These are phyloP conservation scores for Taphrina pruni DNA, from an alignment of 1,139 yeast genomes.

Conservation along the genomic window DNA sequence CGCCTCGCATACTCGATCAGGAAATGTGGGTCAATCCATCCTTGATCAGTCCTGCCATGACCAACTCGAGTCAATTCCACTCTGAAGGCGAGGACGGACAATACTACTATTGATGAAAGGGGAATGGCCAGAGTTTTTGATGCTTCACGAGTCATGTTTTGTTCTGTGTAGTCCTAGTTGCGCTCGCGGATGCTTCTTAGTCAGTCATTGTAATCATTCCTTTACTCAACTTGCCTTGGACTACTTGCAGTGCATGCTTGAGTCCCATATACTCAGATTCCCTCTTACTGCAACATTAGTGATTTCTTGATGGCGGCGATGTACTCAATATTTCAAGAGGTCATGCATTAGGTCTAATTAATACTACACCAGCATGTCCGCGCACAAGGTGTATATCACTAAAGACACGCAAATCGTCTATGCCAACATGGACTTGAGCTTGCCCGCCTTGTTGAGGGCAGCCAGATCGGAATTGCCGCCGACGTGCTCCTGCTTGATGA, in stretches of 20 bases:
- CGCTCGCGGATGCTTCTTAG: constrained; percentile 13
- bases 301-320: no score
- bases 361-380: no score
- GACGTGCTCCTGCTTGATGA: constrained; percentile 86
- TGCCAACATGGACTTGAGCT: constrained; percentile 53
- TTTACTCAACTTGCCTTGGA: no score
- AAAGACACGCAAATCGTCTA: neutral
- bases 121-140: neutral
- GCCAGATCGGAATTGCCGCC: constrained; percentile 92
- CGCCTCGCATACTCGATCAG: constrained; percentile 18
- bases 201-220: neutral
- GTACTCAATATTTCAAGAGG: no score
- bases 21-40: constrained; percentile 35
- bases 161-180: constrained; percentile 11
- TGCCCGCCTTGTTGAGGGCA: constrained; percentile 58
- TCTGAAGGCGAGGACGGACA: constrained; percentile 25
- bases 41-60: constrained; percentile 35
- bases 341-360: no score
- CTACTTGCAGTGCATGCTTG: no score
- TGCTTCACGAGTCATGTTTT: neutral
- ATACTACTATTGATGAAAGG: constrained; percentile 12
- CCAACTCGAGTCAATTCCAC: constrained; percentile 26
- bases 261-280: no score
- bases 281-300: no score
- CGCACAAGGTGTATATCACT: neutral